Percentiles rank a stretch among this genome's conserved stretches.
Evolutionary conservation across 164 flowering plant species (phyloP).

Genomic region (Amborella trichopoda): DNA sequence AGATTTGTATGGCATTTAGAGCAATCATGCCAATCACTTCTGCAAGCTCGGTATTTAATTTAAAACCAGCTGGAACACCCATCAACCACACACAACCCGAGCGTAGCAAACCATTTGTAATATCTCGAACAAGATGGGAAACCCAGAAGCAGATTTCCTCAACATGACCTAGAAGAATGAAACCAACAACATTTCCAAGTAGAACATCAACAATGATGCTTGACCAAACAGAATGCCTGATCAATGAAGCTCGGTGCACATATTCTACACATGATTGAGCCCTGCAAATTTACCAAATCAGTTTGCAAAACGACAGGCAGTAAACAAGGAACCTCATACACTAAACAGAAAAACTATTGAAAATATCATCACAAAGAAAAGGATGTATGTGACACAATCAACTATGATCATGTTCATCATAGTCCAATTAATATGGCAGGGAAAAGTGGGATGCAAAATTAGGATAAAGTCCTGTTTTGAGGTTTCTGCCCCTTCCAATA

Average conservation of each 20-base stretch:
- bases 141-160: slow-evolving; percentile 35
- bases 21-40: slow-evolving; percentile 67
- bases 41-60: slow-evolving; percentile 88
- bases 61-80: slow-evolving; percentile 99
- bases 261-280: slow-evolving; percentile 58
- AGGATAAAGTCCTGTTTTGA: too few species aligned
- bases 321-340: too few species aligned
- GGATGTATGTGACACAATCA: too few species aligned
- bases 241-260: slow-evolving; percentile 62
- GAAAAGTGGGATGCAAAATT: too few species aligned
- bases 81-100: slow-evolving; percentile 95
- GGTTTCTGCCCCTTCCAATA: too few species aligned
- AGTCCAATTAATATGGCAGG: too few species aligned
- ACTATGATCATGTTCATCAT: too few species aligned
- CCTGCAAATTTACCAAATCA: slow-evolving; percentile 24
- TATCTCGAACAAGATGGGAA: slow-evolving; percentile 23
- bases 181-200: slow-evolving; percentile 63
- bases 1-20: slow-evolving; percentile 77
- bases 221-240: slow-evolving; percentile 77
- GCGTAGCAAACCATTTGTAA: slow-evolving; percentile 64
- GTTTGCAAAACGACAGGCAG: not conserved
- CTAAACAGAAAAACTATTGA: too few species aligned
- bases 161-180: slow-evolving; percentile 28
- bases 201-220: slow-evolving; percentile 52
- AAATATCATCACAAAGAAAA: too few species aligned